Conservation (phyloP, 2,329 filamentous ascomycete genomes). For the Exophiala sp. region DNA sequence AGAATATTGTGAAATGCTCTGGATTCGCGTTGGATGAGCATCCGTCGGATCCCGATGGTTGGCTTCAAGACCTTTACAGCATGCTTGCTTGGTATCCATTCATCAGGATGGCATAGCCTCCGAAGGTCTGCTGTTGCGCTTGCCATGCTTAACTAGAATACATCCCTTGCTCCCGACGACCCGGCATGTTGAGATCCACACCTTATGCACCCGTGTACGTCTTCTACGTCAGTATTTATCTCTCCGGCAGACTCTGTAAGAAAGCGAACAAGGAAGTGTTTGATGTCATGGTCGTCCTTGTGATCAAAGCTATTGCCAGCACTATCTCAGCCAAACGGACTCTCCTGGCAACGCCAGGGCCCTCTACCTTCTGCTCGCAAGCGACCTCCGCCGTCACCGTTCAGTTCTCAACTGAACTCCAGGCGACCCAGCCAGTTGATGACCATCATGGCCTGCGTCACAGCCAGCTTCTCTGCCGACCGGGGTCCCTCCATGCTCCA, state of each 20-base stretch:
- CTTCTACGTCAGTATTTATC: no score
- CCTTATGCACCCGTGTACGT: no score
- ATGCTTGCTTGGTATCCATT: not conserved
- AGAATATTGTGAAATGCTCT: slow-evolving; percentile 52
- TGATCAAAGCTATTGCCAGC: no score
- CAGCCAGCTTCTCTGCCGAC: slow-evolving; percentile 38
- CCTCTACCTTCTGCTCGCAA: no score
- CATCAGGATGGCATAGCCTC: not conserved
- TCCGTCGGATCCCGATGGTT: not conserved
- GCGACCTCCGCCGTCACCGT: not conserved
- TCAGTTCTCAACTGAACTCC: not conserved
- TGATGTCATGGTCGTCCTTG: no score
- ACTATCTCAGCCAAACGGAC: no score
- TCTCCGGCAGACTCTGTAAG: no score
- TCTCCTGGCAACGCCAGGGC: no score
- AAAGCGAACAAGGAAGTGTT: no score
- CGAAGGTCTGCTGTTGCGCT: not conserved
- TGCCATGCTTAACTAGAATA: not conserved
- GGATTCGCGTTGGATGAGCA: slow-evolving; percentile 1
- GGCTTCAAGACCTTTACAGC: not conserved
- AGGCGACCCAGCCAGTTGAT: slow-evolving; percentile 26
- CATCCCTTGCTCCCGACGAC: no score
- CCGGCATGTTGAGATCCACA: no score
- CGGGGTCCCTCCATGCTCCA: slow-evolving; percentile 36
- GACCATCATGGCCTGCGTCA: slow-evolving; percentile 44